Percentiles rank a stretch among this genome's conserved stretches.
These are phyloP conservation scores for Colletotrichum scovillei DNA, from an alignment of 2,329 filamentous ascomycete genomes.

Conservation along the genomic window DNA sequence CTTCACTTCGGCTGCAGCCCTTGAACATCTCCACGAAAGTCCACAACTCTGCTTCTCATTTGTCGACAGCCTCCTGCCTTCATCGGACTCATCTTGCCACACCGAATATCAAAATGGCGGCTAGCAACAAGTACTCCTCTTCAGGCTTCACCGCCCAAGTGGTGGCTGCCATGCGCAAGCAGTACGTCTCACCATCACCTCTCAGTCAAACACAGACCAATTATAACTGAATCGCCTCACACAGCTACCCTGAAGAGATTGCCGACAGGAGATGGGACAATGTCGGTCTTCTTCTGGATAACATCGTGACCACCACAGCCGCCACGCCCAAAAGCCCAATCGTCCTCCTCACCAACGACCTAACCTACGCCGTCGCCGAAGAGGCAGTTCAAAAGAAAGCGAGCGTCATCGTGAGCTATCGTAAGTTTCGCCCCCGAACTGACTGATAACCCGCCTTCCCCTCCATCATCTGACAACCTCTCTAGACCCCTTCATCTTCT, in stretches of 20 bases:
- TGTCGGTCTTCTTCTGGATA: conserved; percentile 80
- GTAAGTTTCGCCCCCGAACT: conserved; percentile 54
- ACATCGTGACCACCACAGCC: conserved; percentile 47
- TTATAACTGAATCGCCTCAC: neutral
- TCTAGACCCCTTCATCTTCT: conserved; percentile 95
- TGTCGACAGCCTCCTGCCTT: neutral
- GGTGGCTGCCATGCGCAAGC: conserved; percentile 80
- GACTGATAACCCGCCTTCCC: neutral
- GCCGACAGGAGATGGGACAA: conserved; percentile 96
- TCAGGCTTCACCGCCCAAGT: conserved; percentile 68
- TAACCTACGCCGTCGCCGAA: conserved; percentile 88
- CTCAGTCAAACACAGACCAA: neutral
- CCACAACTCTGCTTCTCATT: neutral
- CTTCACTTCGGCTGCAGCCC: conserved; percentile 2
- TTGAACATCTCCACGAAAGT: neutral
- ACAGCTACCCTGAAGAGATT: conserved; percentile 86
- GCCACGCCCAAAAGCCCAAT: conserved; percentile 43
- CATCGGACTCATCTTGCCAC: neutral
- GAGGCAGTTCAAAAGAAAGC: conserved; percentile 85
- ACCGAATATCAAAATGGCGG: conserved; percentile 8
- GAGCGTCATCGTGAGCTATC: conserved; percentile 89
- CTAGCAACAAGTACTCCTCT: conserved; percentile 32
- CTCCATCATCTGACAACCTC: conserved; percentile 6
- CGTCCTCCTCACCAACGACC: conserved; percentile 81
- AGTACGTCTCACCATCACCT: conserved; percentile 65